Evolutionary conservation across 2,329 filamentous ascomycete species (phyloP).

Genomic region (Acrodontium crateriforme): DNA sequence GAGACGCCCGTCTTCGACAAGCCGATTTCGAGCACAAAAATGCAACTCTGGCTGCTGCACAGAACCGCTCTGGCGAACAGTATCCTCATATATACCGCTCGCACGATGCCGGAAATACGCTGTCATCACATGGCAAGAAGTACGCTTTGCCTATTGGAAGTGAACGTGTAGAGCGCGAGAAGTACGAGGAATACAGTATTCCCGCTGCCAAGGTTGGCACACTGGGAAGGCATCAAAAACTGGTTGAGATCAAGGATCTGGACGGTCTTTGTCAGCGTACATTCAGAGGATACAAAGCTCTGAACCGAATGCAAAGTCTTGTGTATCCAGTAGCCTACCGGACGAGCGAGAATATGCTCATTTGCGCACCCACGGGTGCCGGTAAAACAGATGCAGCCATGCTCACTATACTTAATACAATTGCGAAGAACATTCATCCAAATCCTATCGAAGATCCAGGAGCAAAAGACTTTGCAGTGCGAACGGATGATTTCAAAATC

Average conservation of each 20-base stretch:
- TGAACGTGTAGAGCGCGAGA: constrained; percentile 52
- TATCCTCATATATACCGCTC: constrained; percentile 91
- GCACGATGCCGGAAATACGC: constrained; percentile 71
- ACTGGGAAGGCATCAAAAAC: constrained; percentile 56
- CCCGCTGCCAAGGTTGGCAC: constrained; percentile 70
- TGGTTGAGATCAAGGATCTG: constrained; percentile 67
- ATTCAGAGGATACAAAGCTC: constrained; percentile 80
- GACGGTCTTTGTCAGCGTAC: constrained; percentile 84
- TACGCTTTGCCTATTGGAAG: constrained; percentile 71
- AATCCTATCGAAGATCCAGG: constrained; percentile 62
- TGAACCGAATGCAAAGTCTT: constrained; percentile 97
- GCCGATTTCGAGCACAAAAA: constrained; percentile 77
- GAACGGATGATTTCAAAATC: constrained; percentile 85
- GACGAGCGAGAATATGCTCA: constrained; percentile 96
- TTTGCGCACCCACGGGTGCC: constrained; percentile 85
- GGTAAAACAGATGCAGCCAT: constrained; percentile 98
- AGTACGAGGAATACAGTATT: constrained; percentile 81
- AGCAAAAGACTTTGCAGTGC: constrained; percentile 68
- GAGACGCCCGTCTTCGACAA: constrained; percentile 62
- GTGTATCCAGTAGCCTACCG: constrained; percentile 92
- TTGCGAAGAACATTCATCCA: constrained; percentile 72
- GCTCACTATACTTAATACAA: constrained; percentile 83
- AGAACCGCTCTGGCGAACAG: constrained; percentile 54
- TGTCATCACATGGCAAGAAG: constrained; percentile 66
- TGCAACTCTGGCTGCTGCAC: constrained; percentile 53